Conservation (phyloP, 1,284 basidiomycete genomes). For the Puccinia polysora region DNA sequence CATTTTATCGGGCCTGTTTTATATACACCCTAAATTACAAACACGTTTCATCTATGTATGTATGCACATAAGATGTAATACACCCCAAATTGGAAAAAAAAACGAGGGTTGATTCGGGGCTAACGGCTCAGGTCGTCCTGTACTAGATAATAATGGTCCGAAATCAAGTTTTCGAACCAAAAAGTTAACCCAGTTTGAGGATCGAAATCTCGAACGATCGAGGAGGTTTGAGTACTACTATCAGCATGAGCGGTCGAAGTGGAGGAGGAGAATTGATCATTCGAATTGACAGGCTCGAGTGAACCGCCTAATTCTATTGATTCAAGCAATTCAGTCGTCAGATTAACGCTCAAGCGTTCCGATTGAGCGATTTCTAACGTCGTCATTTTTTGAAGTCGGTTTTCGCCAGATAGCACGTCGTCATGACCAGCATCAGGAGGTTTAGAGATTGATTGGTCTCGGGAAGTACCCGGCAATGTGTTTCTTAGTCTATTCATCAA, state of each 20-base stretch:
- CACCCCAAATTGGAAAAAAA: too few relatives aligned
- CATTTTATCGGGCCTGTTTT: too few relatives aligned
- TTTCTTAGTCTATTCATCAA: neutral
- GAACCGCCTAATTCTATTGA: slow-evolving; percentile 12
- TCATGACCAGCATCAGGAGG: neutral
- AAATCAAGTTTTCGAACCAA: slow-evolving; percentile 23
- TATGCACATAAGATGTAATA: too few relatives aligned
- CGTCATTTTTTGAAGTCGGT: neutral
- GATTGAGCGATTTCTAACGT: slow-evolving; percentile 18
- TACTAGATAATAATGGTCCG: slow-evolving; percentile 6
- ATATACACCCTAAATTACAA: too few relatives aligned
- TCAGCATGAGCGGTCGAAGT: neutral
- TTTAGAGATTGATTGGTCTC: too few relatives aligned
- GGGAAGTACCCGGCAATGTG: neutral
- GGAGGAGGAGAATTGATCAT: neutral
- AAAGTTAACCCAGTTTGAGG: neutral
- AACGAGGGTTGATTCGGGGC: too few relatives aligned
- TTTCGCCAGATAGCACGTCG: neutral
- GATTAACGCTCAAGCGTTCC: neutral
- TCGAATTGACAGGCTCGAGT: neutral
- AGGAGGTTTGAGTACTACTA: neutral
- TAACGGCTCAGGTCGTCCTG: too few relatives aligned
- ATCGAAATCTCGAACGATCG: slow-evolving; percentile 21
- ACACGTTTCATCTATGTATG: too few relatives aligned
- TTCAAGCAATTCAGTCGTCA: slow-evolving; percentile 15